Conservation (phyloP, 202 grass and related monocot genomes). For the Digitaria exilis region DNA sequence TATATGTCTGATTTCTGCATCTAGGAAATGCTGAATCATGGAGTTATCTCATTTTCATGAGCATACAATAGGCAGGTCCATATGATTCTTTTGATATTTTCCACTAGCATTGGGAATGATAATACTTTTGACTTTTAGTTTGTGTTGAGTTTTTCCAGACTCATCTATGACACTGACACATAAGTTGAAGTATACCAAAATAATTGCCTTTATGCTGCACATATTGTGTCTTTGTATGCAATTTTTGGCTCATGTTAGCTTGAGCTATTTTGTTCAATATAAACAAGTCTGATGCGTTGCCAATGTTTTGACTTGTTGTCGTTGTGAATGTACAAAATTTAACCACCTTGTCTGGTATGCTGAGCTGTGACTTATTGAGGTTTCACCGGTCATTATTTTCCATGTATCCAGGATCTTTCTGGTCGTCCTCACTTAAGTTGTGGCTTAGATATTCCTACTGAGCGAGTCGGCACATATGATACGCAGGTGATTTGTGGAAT, state of each 20-base stretch:
- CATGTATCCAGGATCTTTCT: slow-evolving; percentile 78
- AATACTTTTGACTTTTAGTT: not conserved
- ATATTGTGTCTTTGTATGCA: slow-evolving; percentile 6
- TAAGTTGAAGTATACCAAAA: not conserved
- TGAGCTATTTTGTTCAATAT: not conserved
- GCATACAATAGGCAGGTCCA: not conserved
- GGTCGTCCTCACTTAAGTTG: slow-evolving; percentile 91
- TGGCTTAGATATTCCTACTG: slow-evolving; percentile 74
- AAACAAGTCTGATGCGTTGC: not conserved
- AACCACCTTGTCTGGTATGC: not conserved
- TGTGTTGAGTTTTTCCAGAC: slow-evolving; percentile 5
- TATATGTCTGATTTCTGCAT: not conserved
- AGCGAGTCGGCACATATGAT: slow-evolving; percentile 81
- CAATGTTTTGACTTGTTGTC: not conserved
- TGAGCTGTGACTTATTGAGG: not conserved
- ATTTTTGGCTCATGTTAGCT: not conserved
- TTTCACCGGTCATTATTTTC: slow-evolving; percentile 19
- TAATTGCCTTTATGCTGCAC: not conserved
- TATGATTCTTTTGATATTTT: not conserved
- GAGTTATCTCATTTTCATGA: not conserved
- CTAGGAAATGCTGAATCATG: not conserved
- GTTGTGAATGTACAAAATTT: not conserved
- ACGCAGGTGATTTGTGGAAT: slow-evolving; percentile 69
- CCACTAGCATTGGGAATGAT: not conserved
- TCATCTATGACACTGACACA: not conserved